Evolutionary conservation across 805 yeast species (phyloP).

Genomic region (Candida odintsovae): DNA sequence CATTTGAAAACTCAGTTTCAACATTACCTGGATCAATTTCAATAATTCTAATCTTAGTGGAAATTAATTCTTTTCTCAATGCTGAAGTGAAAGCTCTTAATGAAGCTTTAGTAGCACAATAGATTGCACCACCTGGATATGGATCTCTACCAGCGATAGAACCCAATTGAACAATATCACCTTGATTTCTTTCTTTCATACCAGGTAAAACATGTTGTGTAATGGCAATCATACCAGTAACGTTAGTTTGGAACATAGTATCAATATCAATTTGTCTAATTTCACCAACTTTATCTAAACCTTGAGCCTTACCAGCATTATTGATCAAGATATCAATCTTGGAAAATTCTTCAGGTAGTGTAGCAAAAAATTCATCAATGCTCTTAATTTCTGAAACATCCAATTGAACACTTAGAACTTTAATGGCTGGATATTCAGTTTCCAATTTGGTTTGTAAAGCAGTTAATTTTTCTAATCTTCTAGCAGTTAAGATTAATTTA

Average conservation of each 20-base stretch:
- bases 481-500: conserved; percentile 70
- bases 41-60: conserved; percentile 60
- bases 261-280: conserved; percentile 58
- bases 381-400: conserved; percentile 54
- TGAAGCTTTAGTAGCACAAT: conserved; percentile 73
- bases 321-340: conserved; percentile 62
- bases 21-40: conserved; percentile 68
- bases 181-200: conserved; percentile 62
- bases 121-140: conserved; percentile 74
- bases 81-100: conserved; percentile 67
- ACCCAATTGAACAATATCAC: conserved; percentile 71
- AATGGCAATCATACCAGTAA: conserved; percentile 74
- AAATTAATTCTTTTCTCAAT: conserved; percentile 67
- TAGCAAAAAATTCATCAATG: conserved; percentile 42
- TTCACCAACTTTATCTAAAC: conserved; percentile 73
- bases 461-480: conserved; percentile 61
- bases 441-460: conserved; percentile 42
- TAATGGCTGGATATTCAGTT: conserved; percentile 38
- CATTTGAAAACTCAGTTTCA: conserved; percentile 59
- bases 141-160: conserved; percentile 82
- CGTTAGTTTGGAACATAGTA: conserved; percentile 83
- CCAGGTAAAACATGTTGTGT: conserved; percentile 74
- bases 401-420: conserved; percentile 41
- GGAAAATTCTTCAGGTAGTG: conserved; percentile 51
- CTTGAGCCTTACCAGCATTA: conserved; percentile 78